Conservation (phyloP, 2,329 filamentous ascomycete species). For the Paecilomyces niveus region DNA sequence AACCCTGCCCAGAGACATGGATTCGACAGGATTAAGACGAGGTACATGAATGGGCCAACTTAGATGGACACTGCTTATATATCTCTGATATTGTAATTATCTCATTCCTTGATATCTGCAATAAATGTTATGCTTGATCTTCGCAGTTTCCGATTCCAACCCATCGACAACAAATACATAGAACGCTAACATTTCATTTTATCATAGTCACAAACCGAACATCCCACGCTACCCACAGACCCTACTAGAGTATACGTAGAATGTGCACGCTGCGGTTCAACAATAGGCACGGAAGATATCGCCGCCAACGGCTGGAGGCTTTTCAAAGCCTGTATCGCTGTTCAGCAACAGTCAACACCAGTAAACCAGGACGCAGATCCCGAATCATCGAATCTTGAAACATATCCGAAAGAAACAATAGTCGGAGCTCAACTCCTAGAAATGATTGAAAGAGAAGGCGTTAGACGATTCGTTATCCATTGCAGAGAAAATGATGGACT, state of each 20-base stretch:
- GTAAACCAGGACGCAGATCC: slow-evolving; percentile 25
- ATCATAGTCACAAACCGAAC: slow-evolving; percentile 11
- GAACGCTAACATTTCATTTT: slow-evolving; percentile 9
- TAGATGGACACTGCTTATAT: not conserved
- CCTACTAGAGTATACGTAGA: slow-evolving; percentile 15
- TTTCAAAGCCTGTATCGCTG: slow-evolving; percentile 42
- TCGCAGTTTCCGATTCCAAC: not conserved
- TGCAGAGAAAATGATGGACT: slow-evolving; percentile 24
- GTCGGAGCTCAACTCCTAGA: slow-evolving; percentile 51
- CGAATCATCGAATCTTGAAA: slow-evolving; percentile 17
- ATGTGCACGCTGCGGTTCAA: slow-evolving; percentile 23
- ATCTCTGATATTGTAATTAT: not conserved
- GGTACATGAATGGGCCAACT: slow-evolving; percentile 23
- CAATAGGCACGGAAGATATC: slow-evolving; percentile 33
- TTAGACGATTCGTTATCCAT: slow-evolving; percentile 49
- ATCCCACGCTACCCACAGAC: slow-evolving; percentile 18
- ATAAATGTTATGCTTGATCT: not conserved
- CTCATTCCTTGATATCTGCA: not conserved
- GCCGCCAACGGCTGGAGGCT: slow-evolving; percentile 41
- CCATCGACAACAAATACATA: not conserved
- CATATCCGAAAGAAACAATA: slow-evolving; percentile 28
- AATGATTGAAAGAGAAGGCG: slow-evolving; percentile 48
- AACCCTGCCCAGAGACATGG: slow-evolving; percentile 17
- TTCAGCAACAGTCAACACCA: slow-evolving; percentile 16
- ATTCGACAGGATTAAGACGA: slow-evolving; percentile 26